These are phyloP conservation scores for Tilletia caries DNA, from an alignment of 1,284 basidiomycete genomes.

Conservation along the genomic window DNA sequence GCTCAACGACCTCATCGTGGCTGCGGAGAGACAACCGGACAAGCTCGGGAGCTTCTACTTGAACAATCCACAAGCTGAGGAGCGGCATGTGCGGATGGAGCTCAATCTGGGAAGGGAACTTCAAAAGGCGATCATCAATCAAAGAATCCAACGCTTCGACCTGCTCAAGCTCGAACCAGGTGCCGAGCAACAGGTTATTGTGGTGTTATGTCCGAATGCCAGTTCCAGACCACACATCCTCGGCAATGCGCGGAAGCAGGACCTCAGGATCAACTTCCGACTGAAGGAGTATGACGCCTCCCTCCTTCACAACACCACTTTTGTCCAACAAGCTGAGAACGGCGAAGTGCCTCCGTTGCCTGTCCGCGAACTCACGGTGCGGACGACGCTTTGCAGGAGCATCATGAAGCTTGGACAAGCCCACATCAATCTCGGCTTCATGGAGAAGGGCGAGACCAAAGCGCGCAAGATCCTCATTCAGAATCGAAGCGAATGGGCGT, in stretches of 20 bases:
- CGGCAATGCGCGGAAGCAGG: conserved; percentile 56
- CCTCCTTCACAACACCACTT: conserved; percentile 4
- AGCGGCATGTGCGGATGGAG: conserved; percentile 56
- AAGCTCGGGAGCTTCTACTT: conserved; percentile 53
- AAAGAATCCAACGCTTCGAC: conserved; percentile 55
- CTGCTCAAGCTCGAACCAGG: conserved; percentile 52
- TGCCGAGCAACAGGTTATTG: conserved; percentile 54
- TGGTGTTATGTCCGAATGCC: conserved; percentile 58
- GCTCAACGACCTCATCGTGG: conserved; percentile 56
- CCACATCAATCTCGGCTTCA: conserved; percentile 60
- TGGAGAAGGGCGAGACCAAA: conserved; percentile 58
- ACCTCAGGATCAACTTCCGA: conserved; percentile 58
- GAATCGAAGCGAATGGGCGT: conserved; percentile 56
- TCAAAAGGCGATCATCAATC: conserved; percentile 52
- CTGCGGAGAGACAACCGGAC: conserved; percentile 56
- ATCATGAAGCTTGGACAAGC: conserved; percentile 59
- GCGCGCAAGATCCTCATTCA: conserved; percentile 58
- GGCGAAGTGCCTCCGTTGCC: conserved; percentile 55
- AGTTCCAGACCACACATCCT: conserved; percentile 57
- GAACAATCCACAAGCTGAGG: conserved; percentile 56
- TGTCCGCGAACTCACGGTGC: conserved; percentile 58
- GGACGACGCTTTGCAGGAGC: conserved; percentile 56
- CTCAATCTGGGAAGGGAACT: conserved; percentile 57
- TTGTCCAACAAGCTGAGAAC: conserved; percentile 23
- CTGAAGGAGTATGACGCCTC: conserved; percentile 56